Evolutionary conservation across 208 protist genomes (phyloP).

Genomic region (Leishmania tropica): DNA sequence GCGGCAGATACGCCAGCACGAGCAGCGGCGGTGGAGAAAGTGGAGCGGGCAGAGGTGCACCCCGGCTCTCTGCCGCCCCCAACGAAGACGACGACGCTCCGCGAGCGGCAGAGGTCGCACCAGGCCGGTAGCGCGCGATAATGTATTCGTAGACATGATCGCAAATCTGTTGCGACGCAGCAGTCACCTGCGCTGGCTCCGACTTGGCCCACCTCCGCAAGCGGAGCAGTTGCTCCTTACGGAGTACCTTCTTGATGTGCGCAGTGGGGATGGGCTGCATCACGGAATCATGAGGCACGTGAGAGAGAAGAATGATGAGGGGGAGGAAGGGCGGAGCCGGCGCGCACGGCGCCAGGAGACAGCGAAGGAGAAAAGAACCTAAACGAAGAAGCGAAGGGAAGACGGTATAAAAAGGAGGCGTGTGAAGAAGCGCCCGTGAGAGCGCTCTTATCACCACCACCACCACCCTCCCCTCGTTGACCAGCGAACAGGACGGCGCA

Average conservation of each 20-base stretch:
- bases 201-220: slow-evolving; percentile 44
- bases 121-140: slow-evolving; percentile 6
- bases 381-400: not conserved
- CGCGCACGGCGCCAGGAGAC: not conserved
- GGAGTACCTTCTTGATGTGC: slow-evolving; percentile 38
- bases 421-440: not conserved
- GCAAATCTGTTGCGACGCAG: slow-evolving; percentile 46
- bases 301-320: not conserved
- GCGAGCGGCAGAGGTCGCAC: not conserved
- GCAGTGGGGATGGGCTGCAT: slow-evolving; percentile 14
- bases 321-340: not conserved
- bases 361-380: not conserved
- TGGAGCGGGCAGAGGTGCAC: not conserved
- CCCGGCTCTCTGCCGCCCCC: not conserved
- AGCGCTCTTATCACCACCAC: not conserved
- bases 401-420: not conserved
- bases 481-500: not conserved
- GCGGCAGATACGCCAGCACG: slow-evolving; percentile 65
- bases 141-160: slow-evolving; percentile 48
- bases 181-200: slow-evolving; percentile 28
- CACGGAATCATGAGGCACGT: not conserved
- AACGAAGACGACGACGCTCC: not conserved
- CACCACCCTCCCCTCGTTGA: not conserved
- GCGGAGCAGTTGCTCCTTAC: slow-evolving; percentile 41
- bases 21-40: slow-evolving; percentile 31